Evolutionary conservation across 768 basidiomycete species (phyloP).

Genomic region (Paxillus ammoniavirescens): DNA sequence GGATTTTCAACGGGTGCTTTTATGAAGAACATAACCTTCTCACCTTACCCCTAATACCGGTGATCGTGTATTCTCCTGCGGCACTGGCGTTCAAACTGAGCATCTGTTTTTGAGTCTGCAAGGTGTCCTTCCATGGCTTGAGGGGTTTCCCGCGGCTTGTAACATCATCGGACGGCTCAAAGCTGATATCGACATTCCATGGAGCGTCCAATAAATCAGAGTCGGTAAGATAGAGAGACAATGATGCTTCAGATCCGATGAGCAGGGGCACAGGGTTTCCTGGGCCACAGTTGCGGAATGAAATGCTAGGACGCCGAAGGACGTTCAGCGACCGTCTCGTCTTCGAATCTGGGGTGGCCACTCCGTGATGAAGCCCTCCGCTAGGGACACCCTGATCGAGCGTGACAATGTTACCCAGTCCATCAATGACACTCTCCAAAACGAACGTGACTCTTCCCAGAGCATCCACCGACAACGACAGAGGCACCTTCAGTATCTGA

Average conservation of each 20-base stretch:
- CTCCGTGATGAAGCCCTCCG: conserved; percentile 19
- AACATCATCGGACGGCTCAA: conserved; percentile 49
- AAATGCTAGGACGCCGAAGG: conserved; percentile 65
- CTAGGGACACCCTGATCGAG: conserved; percentile 35
- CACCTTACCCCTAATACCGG: conserved; percentile 69
- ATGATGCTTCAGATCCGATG: conserved; percentile 60
- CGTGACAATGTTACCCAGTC: conserved; percentile 71
- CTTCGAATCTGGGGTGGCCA: conserved; percentile 37
- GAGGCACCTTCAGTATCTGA: conserved; percentile 64
- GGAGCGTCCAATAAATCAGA: conserved; percentile 64
- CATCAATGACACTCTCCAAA: conserved; percentile 81
- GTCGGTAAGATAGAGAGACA: conserved; percentile 53
- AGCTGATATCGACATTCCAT: conserved; percentile 64
- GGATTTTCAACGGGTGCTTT: conserved; percentile 3
- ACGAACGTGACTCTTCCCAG: conserved; percentile 71
- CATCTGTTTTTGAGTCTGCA: conserved; percentile 50
- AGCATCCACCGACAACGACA: conserved; percentile 59
- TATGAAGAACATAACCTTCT: background rate
- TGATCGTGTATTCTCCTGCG: conserved; percentile 78
- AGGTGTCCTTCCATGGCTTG: conserved; percentile 62
- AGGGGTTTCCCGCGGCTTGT: conserved; percentile 38
- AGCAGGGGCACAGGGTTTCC: conserved; percentile 68
- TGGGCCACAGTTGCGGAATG: conserved; percentile 74
- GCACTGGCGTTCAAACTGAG: conserved; percentile 49
- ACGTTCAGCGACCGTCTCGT: conserved; percentile 65